A percentile compares a stretch with the other conserved stretches of the same genome.
phyloP scores from a whole-genome alignment of 148 eudicot genomes.

The Rhododendron griersonianum region DNA sequence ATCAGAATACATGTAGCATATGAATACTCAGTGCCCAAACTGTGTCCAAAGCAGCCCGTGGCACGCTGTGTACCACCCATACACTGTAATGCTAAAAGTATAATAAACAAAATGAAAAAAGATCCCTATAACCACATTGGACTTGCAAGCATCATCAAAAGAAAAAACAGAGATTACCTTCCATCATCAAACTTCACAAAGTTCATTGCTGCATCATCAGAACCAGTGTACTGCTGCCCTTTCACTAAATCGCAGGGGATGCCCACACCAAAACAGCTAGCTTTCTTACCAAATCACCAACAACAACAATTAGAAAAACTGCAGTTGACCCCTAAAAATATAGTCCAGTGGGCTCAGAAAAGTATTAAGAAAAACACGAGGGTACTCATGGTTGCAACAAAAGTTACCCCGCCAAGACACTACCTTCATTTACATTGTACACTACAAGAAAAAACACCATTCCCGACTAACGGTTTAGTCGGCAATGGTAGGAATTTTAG shows the following conservation, averaged over 20 bases:
- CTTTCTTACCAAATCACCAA: no score
- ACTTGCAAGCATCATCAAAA: slow-evolving; percentile 9
- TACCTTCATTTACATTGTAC: no score
- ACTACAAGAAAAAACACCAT: no score
- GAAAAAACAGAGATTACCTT: slow-evolving; percentile 41
- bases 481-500: no score
- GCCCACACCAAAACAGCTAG: slow-evolving; percentile 31
- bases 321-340: no score
- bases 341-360: no score
- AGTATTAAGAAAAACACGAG: no score
- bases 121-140: background rate
- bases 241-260: slow-evolving; percentile 87
- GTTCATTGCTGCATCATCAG: slow-evolving; percentile 83
- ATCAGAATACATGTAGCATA: background rate
- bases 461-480: no score
- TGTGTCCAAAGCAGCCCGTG: background rate
- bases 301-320: no score
- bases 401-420: no score
- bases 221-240: slow-evolving; percentile 79
- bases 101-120: background rate
- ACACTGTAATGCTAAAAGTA: background rate
- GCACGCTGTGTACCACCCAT: background rate
- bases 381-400: no score
- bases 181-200: slow-evolving; percentile 71
- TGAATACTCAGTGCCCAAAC: background rate